Percentiles rank a stretch among this genome's conserved stretches.
These are phyloP conservation scores for Solanum appendiculatum DNA, from an alignment of 257 asterid species.

Conservation along the genomic window DNA sequence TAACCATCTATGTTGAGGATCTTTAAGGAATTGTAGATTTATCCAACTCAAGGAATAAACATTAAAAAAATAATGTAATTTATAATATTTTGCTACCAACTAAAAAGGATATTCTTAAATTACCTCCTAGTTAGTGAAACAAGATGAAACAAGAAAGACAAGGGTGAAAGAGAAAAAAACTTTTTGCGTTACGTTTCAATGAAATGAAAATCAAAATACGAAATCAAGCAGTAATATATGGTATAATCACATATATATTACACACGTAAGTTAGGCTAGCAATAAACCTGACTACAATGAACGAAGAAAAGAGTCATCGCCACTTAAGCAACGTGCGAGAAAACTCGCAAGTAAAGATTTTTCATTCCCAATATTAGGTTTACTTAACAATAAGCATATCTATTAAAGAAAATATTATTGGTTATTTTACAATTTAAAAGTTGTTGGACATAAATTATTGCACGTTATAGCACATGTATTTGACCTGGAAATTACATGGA, in stretches of 20 bases:
- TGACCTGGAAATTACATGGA: background rate
- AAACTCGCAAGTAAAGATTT: background rate
- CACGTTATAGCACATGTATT: slow-evolving; percentile 1
- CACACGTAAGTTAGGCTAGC: too few relatives aligned
- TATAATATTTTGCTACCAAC: background rate
- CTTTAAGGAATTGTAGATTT: background rate
- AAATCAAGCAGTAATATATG: background rate
- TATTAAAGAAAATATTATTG: background rate
- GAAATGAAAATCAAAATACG: background rate
- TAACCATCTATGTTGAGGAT: background rate
- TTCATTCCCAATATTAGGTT: background rate
- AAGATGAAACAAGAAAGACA: background rate
- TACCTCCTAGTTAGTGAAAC: background rate
- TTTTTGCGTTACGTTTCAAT: background rate
- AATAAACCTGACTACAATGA: background rate
- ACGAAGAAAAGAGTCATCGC: background rate
- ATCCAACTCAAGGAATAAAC: background rate
- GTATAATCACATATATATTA: too few relatives aligned
- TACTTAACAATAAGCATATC: background rate
- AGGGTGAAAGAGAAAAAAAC: background rate
- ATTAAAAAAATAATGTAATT: background rate
- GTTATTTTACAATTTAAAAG: background rate
- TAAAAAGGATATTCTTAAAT: background rate
- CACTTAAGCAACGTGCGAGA: background rate
- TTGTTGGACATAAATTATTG: background rate